A percentile compares a stretch with the other conserved stretches of the same genome.
phyloP scores from a whole-genome alignment of 768 basidiomycete species.

The Chalciporus pseudorubinellus region DNA sequence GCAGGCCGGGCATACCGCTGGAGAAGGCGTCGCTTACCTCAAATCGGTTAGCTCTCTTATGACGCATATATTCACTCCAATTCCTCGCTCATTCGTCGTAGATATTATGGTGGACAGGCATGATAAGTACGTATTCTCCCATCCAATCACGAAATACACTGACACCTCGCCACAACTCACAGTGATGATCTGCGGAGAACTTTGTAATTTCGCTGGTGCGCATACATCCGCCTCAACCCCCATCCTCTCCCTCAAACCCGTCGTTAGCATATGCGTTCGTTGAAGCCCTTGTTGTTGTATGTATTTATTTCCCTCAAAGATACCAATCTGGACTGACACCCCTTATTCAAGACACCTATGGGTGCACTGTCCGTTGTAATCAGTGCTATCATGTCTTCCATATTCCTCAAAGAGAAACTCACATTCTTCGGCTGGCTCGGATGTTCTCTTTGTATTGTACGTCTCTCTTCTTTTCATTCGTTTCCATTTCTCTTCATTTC shows the following conservation, averaged over 20 bases:
- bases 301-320: conserved; percentile 25
- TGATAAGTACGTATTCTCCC: conserved; percentile 55
- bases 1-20: conserved; percentile 75
- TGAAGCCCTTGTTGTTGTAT: conserved; percentile 87
- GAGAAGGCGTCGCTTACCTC: conserved; percentile 91
- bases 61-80: conserved; percentile 11
- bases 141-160: background rate
- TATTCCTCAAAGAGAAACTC: conserved; percentile 90
- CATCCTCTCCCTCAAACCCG: conserved; percentile 10
- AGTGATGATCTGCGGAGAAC: conserved; percentile 92
- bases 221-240: conserved; percentile 13
- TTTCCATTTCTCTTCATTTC: background rate
- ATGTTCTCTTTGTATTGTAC: conserved; percentile 84
- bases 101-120: conserved; percentile 92
- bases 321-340: conserved; percentile 5
- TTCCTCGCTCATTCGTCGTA: conserved; percentile 25
- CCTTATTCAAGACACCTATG: conserved; percentile 69
- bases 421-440: conserved; percentile 98
- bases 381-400: conserved; percentile 87
- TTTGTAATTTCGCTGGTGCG: conserved; percentile 84
- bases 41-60: conserved; percentile 67
- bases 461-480: conserved; percentile 29
- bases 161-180: background rate
- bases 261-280: conserved; percentile 79
- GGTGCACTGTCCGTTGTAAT: conserved; percentile 96